Conservation (phyloP, 345 rosid genomes). For the Rhizophora mangle region DNA sequence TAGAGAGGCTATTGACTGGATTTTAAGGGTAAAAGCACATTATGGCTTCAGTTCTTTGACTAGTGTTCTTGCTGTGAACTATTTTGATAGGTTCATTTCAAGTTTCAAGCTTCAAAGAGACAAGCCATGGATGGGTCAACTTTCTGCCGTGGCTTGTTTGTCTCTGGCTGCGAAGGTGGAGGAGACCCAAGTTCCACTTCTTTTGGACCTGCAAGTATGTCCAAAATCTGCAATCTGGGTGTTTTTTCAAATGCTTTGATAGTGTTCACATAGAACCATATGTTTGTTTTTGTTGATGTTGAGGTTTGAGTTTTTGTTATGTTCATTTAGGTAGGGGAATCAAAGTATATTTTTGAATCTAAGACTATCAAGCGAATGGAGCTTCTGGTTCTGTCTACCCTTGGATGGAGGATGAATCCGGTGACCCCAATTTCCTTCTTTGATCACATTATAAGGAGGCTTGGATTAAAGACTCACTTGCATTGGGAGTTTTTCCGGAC, state of each 20-base stretch:
- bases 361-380: slow-evolving; percentile 92
- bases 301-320: slow-evolving; percentile 10
- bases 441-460: slow-evolving; percentile 64
- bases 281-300: not conserved
- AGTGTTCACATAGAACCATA: slow-evolving; percentile 4
- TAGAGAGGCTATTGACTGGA: slow-evolving; percentile 66
- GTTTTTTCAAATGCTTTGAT: slow-evolving; percentile 29
- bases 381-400: slow-evolving; percentile 75
- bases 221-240: slow-evolving; percentile 21
- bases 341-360: slow-evolving; percentile 69
- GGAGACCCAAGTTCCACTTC: slow-evolving; percentile 78
- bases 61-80: slow-evolving; percentile 70
- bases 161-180: slow-evolving; percentile 93
- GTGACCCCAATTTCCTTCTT: slow-evolving; percentile 81
- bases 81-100: slow-evolving; percentile 77
- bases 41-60: slow-evolving; percentile 68
- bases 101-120: slow-evolving; percentile 51
- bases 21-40: slow-evolving; percentile 56
- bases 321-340: slow-evolving; percentile 59
- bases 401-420: slow-evolving; percentile 87
- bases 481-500: slow-evolving; percentile 57
- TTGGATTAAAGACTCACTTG: slow-evolving; percentile 48
- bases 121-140: slow-evolving; percentile 94
- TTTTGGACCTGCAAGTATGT: slow-evolving; percentile 77
- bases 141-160: slow-evolving; percentile 80